phyloP scores from a whole-genome alignment of 306 rosid genomes.

The Rubus parviflorus region DNA sequence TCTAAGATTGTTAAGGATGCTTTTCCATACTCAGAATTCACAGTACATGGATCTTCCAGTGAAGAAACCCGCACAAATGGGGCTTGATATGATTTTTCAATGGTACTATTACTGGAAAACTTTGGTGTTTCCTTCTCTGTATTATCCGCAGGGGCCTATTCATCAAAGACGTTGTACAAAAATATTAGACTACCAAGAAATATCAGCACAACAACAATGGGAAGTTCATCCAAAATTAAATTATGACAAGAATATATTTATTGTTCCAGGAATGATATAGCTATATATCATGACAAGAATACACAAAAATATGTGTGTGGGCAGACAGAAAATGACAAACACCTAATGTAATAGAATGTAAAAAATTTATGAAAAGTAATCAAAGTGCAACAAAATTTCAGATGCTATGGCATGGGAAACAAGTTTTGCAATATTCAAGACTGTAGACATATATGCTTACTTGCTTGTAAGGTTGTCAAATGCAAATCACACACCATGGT shows the following conservation, averaged over 20 bases:
- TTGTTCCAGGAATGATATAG: background rate
- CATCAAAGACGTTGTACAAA: conserved; percentile 25
- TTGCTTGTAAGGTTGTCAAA: background rate
- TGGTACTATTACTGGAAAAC: conserved; percentile 28
- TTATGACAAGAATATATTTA: background rate
- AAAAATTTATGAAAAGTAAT: too few species aligned
- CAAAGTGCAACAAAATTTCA: background rate
- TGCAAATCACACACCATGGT: background rate
- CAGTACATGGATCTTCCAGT: conserved; percentile 73
- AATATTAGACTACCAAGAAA: background rate
- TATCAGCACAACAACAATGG: background rate
- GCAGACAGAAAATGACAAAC: background rate
- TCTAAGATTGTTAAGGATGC: conserved; percentile 52
- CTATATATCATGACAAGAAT: background rate
- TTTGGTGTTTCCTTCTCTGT: conserved; percentile 49
- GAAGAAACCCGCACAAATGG: conserved; percentile 83
- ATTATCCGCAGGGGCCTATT: conserved; percentile 44
- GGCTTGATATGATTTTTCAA: conserved; percentile 54
- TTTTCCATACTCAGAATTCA: conserved; percentile 63
- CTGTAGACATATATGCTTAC: background rate
- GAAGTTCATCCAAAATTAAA: background rate
- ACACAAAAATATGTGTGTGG: background rate
- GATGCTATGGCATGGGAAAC: background rate
- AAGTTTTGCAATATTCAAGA: conserved; percentile 2
- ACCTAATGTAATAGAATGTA: background rate